Base-by-base conservation (phyloP, 2,329 filamentous ascomycete species). In the Botrytis cinerea region DNA sequence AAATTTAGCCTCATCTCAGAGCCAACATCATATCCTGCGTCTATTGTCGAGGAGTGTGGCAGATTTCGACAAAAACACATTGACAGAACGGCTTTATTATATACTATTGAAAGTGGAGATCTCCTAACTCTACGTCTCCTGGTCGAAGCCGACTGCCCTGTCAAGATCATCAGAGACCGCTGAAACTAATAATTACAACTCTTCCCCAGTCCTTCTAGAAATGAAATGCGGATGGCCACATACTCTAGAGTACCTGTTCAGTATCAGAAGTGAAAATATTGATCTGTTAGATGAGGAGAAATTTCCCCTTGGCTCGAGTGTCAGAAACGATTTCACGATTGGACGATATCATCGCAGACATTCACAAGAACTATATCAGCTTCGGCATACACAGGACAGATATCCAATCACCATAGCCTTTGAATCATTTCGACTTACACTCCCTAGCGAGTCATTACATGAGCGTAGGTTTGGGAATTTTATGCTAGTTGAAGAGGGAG, bases 371-470 rank as follows among this genome's bases (percentile, higher is more conserved):
- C 14, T 38, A 28, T 8, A 43, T 2, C 22, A 62, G 6, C 60
- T 62, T 38, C n/a, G 38, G 38, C n/a, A 62, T 62, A 25, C 22
- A 40, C 38, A 28, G 60, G 60, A 38, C 60, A 43, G 38, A 43
- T 28, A 43, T 6, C 16, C 2, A 43, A n/a, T 3, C 0, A 25
- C 0, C 32, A 4, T 12, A 61, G 20, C 0, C 9, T n/a, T 40
- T 2, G 18, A 61, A 16, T 35, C 10, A 0, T 25, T 1, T 38
- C 7, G 32, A 35, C 2, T 40, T 22, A 35, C 20, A 22, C 32
- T 18, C 1, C 10, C 18, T 61, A 20, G 28, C 28, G 1, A 4
- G 32, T 25, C 4, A 14, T 35, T 60, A 22, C 20, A 38, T 12
- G 20, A 20, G 57, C 2, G 7, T 38, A 32, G 32, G 22, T 14